Base-by-base conservation (phyloP, 2,329 filamentous ascomycete species). In the Capronia epimyces region DNA sequence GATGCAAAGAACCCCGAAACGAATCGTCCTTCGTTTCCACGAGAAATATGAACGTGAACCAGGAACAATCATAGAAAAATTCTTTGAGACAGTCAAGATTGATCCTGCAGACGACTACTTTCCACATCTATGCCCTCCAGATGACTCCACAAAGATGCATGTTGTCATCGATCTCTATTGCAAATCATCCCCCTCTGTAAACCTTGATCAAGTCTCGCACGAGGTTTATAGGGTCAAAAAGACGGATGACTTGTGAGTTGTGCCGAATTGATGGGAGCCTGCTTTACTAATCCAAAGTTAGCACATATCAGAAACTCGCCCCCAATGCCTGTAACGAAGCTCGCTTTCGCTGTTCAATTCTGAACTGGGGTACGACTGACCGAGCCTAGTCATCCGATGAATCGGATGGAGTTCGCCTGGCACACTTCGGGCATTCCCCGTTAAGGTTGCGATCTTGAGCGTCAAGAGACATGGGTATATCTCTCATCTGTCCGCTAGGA, bases 141-240 rank as follows among this genome's bases (percentile, higher is more conserved):
- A 41, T 12, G 37, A 41, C 20, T 41, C 16, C 37, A 41, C 37
- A 41, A 41, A 41, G 16, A 41, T 41, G 37, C 37, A 41, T n/a
- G n/a, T 41, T 41, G 37, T 41, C 18, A 41, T 41, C 7, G 37
- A 41, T 41, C 37, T 41, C 16, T n/a, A 41, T 41, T 22, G 16
- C 37, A 22, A 22, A 41, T 41, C 37, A 5, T 41, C 20, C 16
- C 36, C 37, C 37, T 41, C 37, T 21, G 37, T 41, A 8, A 12
- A 41, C 16, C 37, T 41, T 21, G 18, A 21, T 3, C 16, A 41
- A 2, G 8, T 21, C 4, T 22, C 3, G 9, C 37, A 41, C 37
- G 37, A 41, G 37, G 6, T 40, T 18, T 40, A 40, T 16, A 40
- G 36, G 16, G 36, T 40, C 12, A 40, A 8, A 16, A 40, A 40